These are phyloP conservation scores for Yamadazyma nakazawae DNA, from an alignment of 805 yeast genomes.

Conservation along the genomic window DNA sequence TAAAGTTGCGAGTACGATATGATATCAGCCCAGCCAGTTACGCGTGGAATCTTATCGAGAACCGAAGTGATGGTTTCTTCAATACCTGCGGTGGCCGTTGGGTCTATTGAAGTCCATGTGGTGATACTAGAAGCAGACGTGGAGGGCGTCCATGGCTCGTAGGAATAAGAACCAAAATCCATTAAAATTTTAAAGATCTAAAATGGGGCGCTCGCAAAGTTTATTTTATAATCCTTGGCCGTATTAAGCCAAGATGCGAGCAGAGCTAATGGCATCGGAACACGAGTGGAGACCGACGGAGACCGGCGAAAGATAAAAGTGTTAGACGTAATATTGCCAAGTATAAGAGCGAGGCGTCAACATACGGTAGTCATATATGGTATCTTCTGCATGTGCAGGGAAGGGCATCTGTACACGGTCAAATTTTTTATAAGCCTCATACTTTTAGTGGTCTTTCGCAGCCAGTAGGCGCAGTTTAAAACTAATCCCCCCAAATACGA, in stretches of 20 bases:
- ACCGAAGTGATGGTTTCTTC: slow-evolving; percentile 7
- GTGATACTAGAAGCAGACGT: slow-evolving; percentile 5
- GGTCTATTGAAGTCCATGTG: slow-evolving; percentile 13
- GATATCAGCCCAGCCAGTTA: slow-evolving; percentile 12
- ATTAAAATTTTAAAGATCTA: background rate
- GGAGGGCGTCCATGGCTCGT: slow-evolving; percentile 11
- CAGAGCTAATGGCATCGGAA: background rate
- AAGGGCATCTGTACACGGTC: too few relatives aligned
- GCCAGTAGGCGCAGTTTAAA: too few relatives aligned
- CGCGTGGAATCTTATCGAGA: background rate
- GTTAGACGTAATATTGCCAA: too few relatives aligned
- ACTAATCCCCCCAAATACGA: too few relatives aligned
- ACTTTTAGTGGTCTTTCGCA: too few relatives aligned
- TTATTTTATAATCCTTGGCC: background rate
- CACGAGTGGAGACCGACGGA: too few relatives aligned
- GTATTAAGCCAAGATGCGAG: background rate
- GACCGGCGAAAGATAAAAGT: too few relatives aligned
- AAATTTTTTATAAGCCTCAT: too few relatives aligned
- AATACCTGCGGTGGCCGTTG: slow-evolving; percentile 10
- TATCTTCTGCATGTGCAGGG: too few relatives aligned
- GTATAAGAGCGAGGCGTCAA: too few relatives aligned
- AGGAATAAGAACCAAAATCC: slow-evolving; percentile 2
- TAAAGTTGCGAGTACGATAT: slow-evolving; percentile 20
- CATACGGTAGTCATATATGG: too few relatives aligned
- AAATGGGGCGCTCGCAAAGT: background rate